phyloP scores from a whole-genome alignment of 139 green algal species.

The Trebouxia sp. region DNA sequence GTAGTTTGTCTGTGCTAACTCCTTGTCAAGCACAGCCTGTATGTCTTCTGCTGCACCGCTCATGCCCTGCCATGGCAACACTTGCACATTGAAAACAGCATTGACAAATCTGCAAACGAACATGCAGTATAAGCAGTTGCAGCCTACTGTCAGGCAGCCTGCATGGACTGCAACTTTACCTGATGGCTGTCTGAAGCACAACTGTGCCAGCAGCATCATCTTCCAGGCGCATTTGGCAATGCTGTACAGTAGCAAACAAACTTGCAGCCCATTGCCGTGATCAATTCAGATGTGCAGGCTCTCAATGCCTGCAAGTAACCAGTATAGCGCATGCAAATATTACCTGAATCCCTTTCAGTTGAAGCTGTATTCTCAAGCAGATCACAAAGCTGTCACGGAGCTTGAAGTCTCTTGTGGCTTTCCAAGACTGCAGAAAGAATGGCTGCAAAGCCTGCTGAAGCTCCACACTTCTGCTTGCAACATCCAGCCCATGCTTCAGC shows the following conservation, averaged over 20 bases:
- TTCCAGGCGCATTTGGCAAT: too few species aligned
- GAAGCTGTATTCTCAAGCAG: slow-evolving; percentile 47
- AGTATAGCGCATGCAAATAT: neutral
- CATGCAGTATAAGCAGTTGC: too few species aligned
- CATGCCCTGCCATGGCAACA: neutral
- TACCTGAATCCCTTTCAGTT: slow-evolving; percentile 32
- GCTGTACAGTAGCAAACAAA: too few species aligned
- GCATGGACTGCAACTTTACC: neutral
- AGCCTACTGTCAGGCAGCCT: too few species aligned
- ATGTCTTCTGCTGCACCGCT: neutral
- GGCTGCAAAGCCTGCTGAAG: slow-evolving; percentile 38
- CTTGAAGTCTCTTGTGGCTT: slow-evolving; percentile 20
- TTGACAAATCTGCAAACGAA: neutral
- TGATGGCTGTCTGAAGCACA: neutral
- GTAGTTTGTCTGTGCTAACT: neutral
- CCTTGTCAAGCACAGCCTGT: neutral
- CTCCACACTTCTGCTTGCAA: neutral
- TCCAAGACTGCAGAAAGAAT: slow-evolving; percentile 24
- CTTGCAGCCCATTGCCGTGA: too few species aligned
- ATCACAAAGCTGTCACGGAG: slow-evolving; percentile 35
- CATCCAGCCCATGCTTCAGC: slow-evolving; percentile 46
- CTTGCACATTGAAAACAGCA: neutral
- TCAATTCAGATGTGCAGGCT: too few species aligned
- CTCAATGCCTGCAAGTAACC: neutral
- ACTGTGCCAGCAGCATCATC: neutral